phyloP scores from a whole-genome alignment of 2,329 filamentous ascomycete genomes.

The Pseudocercospora vitis region DNA sequence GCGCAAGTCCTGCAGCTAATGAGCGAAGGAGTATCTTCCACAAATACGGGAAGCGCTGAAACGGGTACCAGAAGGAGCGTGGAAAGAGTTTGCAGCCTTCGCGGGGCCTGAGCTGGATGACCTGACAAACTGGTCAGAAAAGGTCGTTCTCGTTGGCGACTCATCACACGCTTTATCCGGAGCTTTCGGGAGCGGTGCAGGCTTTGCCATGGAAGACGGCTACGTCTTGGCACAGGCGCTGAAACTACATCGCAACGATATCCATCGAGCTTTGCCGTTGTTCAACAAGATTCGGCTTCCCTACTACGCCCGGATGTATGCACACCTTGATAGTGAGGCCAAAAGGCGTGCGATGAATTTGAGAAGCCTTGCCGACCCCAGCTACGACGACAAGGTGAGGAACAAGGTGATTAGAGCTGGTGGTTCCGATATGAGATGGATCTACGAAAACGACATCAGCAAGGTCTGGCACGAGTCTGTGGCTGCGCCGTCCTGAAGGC shows the following conservation, averaged over 20 bases:
- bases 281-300: slow-evolving; percentile 45
- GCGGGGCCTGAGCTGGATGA: slow-evolving; percentile 47
- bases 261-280: slow-evolving; percentile 37
- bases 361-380: slow-evolving; percentile 34
- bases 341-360: slow-evolving; percentile 26
- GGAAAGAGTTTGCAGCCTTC: slow-evolving; percentile 53
- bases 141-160: slow-evolving; percentile 55
- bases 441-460: slow-evolving; percentile 46
- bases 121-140: slow-evolving; percentile 44
- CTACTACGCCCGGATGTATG: slow-evolving; percentile 46
- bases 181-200: slow-evolving; percentile 47
- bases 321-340: slow-evolving; percentile 32
- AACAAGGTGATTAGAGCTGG: slow-evolving; percentile 19
- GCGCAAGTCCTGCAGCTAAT: slow-evolving; percentile 28
- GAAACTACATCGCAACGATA: slow-evolving; percentile 9
- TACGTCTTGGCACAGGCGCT: slow-evolving; percentile 46
- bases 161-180: slow-evolving; percentile 50
- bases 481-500: neutral
- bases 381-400: slow-evolving; percentile 14
- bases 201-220: slow-evolving; percentile 49
- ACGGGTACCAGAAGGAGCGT: slow-evolving; percentile 42
- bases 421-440: slow-evolving; percentile 42
- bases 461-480: slow-evolving; percentile 20
- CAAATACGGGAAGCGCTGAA: slow-evolving; percentile 43
- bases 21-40: slow-evolving; percentile 43